phyloP scores from a whole-genome alignment of 306 rosid species.

The Medicago lupulina region DNA sequence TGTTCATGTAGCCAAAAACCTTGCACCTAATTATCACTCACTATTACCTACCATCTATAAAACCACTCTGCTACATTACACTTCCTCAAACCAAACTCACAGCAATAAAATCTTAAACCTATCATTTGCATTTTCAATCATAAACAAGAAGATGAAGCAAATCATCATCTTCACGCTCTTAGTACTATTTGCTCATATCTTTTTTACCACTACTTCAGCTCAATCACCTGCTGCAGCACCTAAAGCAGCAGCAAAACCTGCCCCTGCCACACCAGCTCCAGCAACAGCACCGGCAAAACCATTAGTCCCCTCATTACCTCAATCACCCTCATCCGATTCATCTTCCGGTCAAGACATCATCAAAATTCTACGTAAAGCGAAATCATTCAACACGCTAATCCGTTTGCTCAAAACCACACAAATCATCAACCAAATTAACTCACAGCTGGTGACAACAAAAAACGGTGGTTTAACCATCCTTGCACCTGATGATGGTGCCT shows the following conservation, averaged over 20 bases:
- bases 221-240: constrained; percentile 61
- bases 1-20: constrained; percentile 38
- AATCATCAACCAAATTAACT: constrained; percentile 59
- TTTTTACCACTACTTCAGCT: constrained; percentile 38
- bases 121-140: constrained; percentile 22
- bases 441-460: constrained; percentile 57
- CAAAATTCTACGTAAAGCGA: constrained; percentile 63
- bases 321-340: constrained; percentile 41
- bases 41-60: constrained; percentile 41
- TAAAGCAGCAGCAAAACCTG: constrained; percentile 42
- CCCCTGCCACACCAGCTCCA: constrained; percentile 32
- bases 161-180: constrained; percentile 35
- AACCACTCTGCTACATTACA: constrained; percentile 9
- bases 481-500: constrained; percentile 63
- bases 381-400: constrained; percentile 56
- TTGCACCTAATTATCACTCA: constrained; percentile 40
- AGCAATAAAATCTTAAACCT: constrained; percentile 15
- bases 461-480: constrained; percentile 56
- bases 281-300: constrained; percentile 48
- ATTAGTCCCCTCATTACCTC: constrained; percentile 47
- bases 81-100: constrained; percentile 33
- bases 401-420: constrained; percentile 70
- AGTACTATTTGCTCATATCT: constrained; percentile 12
- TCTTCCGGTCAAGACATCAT: constrained; percentile 54
- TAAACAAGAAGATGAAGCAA: constrained; percentile 39